Evolutionary conservation across 2,329 filamentous ascomycete species (phyloP), one percentile per base, ranked within the genome.

Genomic region (Diaporthe longicolla): DNA sequence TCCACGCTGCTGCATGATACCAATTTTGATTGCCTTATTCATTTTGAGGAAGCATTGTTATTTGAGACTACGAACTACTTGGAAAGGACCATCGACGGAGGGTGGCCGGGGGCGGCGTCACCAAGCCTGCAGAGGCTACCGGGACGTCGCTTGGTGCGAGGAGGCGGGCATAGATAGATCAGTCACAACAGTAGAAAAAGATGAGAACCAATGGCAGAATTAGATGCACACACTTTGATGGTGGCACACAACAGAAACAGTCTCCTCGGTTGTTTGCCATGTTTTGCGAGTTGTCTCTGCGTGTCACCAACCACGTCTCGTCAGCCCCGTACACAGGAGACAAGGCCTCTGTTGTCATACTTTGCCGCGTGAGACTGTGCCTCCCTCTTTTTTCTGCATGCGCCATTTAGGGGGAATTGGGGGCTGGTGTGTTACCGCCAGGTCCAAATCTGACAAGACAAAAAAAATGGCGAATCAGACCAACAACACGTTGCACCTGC

Each of bases 1-100:
- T 48, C 48, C 63, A 35, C 52, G 63, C 63, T 68, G 63, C 45
- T 54, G 48, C 63, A 68, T 68, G 63, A 68, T 68, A 68, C 63
- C 63, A 68, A 54, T 54, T 66, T 68, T 68, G 48, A 37, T 54
- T 68, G 32, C 21, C 52, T 40, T 54, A 37, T 40, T 54, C 48
- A 40, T 54, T 54, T 68, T 54, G 48, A 68, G 29, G 48, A 54
- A 37, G 63, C 48, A 68, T 68, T 54, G 48, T 54, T 66, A 52
- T 52, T 52, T 52, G 29, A 54, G 63, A 54, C 63, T 45, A 68
- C 32, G 11, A 26, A 10, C 48, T 40, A 40, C 19, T 68, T 40
- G 48, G 45, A 54, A 40, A 43, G 40, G 48, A 40, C 63, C 48
- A 35, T 5, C 37, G 9, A 29, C 17, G 5, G 29, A 19, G 9